phyloP scores from a whole-genome alignment of 139 green algal species.

The Ulvella scutata region DNA sequence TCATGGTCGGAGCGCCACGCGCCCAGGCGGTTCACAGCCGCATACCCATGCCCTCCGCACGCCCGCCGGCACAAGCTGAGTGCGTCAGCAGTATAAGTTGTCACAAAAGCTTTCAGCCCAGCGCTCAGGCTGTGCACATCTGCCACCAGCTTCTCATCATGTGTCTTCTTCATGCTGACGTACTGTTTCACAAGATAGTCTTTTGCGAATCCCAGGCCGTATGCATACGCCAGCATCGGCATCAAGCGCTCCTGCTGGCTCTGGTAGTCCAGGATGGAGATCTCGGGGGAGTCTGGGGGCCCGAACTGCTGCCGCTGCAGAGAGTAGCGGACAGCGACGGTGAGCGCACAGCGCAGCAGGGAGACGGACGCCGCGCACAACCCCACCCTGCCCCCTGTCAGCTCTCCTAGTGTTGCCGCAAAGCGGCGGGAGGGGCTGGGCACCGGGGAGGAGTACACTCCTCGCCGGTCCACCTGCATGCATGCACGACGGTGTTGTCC shows the following conservation, averaged over 20 bases:
- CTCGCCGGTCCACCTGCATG: constrained; percentile 45
- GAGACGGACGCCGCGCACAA: constrained; percentile 42
- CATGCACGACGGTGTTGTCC: not conserved
- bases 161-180: constrained; percentile 53
- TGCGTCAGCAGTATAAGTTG: constrained; percentile 33
- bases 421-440: constrained; percentile 42
- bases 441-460: constrained; percentile 48
- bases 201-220: constrained; percentile 52
- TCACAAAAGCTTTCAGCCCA: constrained; percentile 39
- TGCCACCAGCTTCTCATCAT: constrained; percentile 38
- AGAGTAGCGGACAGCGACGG: constrained; percentile 58
- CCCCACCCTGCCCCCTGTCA: constrained; percentile 68
- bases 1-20: constrained; percentile 61
- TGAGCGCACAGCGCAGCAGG: constrained; percentile 51
- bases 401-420: constrained; percentile 66
- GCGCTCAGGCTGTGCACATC: constrained; percentile 50
- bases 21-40: constrained; percentile 61
- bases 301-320: constrained; percentile 68
- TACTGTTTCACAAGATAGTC: constrained; percentile 42
- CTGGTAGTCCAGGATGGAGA: constrained; percentile 56
- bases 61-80: constrained; percentile 49
- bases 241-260: constrained; percentile 55
- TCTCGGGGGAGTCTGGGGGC: constrained; percentile 43
- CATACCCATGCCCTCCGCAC: constrained; percentile 68
- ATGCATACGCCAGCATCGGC: constrained; percentile 56